Conservation (phyloP, 2,329 filamentous ascomycete species). For the Cladophialophora bantiana region DNA sequence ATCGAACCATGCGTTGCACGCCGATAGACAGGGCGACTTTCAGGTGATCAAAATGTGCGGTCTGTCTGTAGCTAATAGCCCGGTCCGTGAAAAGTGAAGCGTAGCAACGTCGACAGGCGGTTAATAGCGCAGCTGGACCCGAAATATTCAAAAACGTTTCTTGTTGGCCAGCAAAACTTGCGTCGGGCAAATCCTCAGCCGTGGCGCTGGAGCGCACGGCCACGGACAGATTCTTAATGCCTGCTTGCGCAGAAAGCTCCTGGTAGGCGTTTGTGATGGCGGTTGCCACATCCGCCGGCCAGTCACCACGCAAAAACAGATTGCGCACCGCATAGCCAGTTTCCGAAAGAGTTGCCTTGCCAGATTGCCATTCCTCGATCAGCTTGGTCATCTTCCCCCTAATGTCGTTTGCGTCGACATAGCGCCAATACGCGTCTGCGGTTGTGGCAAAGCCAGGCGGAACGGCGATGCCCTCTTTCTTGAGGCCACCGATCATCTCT, state of each 20-base stretch:
- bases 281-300: slow-evolving; percentile 43
- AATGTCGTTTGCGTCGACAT: slow-evolving; percentile 46
- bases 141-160: slow-evolving; percentile 50
- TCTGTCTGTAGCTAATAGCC: slow-evolving; percentile 47
- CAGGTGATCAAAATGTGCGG: slow-evolving; percentile 39
- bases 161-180: slow-evolving; percentile 51
- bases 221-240: slow-evolving; percentile 43
- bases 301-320: slow-evolving; percentile 45
- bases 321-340: slow-evolving; percentile 44
- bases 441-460: slow-evolving; percentile 49
- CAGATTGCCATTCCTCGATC: slow-evolving; percentile 44
- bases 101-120: slow-evolving; percentile 49
- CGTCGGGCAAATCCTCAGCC: slow-evolving; percentile 50
- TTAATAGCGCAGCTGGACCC: slow-evolving; percentile 44
- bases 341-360: slow-evolving; percentile 43
- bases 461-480: slow-evolving; percentile 43
- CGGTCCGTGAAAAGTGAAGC: slow-evolving; percentile 51
- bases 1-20: slow-evolving; percentile 45
- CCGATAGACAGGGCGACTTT: slow-evolving; percentile 40
- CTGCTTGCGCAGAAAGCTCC: slow-evolving; percentile 40
- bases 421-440: slow-evolving; percentile 47
- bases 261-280: slow-evolving; percentile 45
- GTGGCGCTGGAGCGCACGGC: slow-evolving; percentile 51
- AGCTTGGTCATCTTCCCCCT: slow-evolving; percentile 43
- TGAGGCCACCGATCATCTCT: slow-evolving; percentile 48